A percentile compares a stretch with the other conserved stretches of the same genome.
Evolutionary conservation across 2,329 filamentous ascomycete species (phyloP).

Genomic region (Escovopsis weberi): DNA sequence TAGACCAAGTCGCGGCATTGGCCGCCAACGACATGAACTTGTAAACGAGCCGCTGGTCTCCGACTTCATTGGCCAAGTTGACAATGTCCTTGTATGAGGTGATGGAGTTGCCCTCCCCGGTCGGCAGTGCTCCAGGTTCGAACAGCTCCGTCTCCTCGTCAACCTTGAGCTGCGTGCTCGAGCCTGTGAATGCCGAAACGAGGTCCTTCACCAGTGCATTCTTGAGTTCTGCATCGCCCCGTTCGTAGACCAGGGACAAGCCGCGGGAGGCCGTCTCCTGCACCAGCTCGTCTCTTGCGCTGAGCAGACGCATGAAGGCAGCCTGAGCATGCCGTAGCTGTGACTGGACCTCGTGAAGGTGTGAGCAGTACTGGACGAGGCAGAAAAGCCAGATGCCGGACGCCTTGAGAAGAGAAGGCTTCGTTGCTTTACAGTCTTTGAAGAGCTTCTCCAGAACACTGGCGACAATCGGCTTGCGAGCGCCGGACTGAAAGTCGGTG

Average conservation of each 20-base stretch:
- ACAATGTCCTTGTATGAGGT: conserved; percentile 98
- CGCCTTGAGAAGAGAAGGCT: conserved; percentile 79
- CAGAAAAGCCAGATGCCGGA: conserved; percentile 93
- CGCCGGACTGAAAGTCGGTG: conserved; percentile 21
- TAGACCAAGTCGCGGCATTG: conserved; percentile 94
- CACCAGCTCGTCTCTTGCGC: conserved; percentile 81
- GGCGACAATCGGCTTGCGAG: conserved; percentile 28
- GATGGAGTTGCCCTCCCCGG: conserved; percentile 74
- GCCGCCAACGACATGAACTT: conserved; percentile 96
- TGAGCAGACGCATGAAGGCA: conserved; percentile 76
- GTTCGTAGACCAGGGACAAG: conserved; percentile 84
- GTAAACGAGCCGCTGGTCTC: conserved; percentile 91
- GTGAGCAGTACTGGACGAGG: conserved; percentile 77
- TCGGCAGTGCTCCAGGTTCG: conserved; percentile 78
- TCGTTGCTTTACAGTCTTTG: conserved; percentile 64
- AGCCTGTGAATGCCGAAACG: conserved; percentile 75
- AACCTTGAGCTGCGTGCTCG: conserved; percentile 62
- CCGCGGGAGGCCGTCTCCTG: conserved; percentile 91
- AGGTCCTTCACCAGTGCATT: conserved; percentile 76
- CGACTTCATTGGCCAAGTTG: conserved; percentile 86
- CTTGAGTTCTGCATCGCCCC: conserved; percentile 67
- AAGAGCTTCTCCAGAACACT: conserved; percentile 59
- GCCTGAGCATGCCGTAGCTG: conserved; percentile 66
- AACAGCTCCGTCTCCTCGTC: conserved; percentile 87
- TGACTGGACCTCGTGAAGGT: conserved; percentile 57